Base-by-base conservation (phyloP, 2,329 filamentous ascomycete genomes). In the Claviceps digitariae region DNA sequence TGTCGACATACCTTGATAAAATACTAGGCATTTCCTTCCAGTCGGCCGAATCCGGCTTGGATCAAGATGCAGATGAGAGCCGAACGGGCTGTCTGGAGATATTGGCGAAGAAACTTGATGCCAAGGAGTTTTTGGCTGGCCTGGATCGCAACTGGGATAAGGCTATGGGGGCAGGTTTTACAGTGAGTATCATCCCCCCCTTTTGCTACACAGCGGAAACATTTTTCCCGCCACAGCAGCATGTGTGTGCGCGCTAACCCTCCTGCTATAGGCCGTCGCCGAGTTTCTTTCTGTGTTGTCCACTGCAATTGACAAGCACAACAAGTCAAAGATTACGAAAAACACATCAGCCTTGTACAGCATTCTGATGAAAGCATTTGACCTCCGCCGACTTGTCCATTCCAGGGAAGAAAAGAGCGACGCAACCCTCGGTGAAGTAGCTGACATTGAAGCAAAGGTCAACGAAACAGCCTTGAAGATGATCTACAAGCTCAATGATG, bases 401-500 rank as follows among this genome's bases (percentile, higher is more conserved):
- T 66, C 66, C 10, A 74, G 77, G 55, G 70, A 75, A 34, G 70
- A 78, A 1, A 66, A 73, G 25, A 66, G 64, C 53, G 69, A 74
- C 36, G 66, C 73, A 44, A 62, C 57, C 38, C 63, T 74, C 17
- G 69, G 76, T 15, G 71, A 77, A 46, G 66, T 87, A 6, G 68
- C 74, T 21, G 72, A 75, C 44, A 73, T 89, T 13, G 88, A 95
- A 64, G 70, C 72, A 2, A 72, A 74, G 12, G 63, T 87, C 59
- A 85, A 88, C 64, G 79, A 84, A 10, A 81, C 86, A 13, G 81
- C 84, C 0, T 79, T 98, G 55, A 87, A 89, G 68, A 93, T 96
- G 83, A 86, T 95, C 52, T 89, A 95, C 74, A 97, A 97, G 74
- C 79, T 98, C 57, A 97, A 96, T 69, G 93, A 98, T 65, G 84